A percentile compares a stretch with the other conserved stretches of the same genome.
These are phyloP conservation scores for Amanita pseudoporphyria DNA, from an alignment of 768 basidiomycete species.

Conservation along the genomic window DNA sequence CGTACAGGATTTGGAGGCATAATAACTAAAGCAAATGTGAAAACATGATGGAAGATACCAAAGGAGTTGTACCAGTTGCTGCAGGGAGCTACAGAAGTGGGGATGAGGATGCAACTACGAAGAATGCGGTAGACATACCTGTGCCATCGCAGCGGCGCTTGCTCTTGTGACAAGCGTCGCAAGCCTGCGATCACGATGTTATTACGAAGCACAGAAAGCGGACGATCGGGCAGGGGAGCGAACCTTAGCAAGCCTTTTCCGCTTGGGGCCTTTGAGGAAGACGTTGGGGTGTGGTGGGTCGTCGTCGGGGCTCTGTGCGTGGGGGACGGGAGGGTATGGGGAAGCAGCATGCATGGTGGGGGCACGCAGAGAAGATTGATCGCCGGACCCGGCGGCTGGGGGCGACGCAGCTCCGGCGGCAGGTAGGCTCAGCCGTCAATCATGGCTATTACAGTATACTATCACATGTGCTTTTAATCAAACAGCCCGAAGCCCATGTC, in stretches of 20 bases:
- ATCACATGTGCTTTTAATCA: conserved; percentile 47
- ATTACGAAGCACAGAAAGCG: conserved; percentile 1
- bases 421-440: conserved; percentile 2
- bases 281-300: conserved; percentile 10
- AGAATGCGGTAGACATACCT: conserved; percentile 32
- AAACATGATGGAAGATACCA: conserved; percentile 7
- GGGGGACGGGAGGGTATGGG: too few species aligned
- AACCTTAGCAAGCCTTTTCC: conserved; percentile 48
- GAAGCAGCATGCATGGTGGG: conserved; percentile 6
- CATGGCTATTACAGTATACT: conserved; percentile 1
- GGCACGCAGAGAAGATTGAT: background rate
- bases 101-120: conserved; percentile 8
- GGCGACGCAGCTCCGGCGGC: conserved; percentile 10
- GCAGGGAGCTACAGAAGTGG: conserved; percentile 48
- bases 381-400: background rate
- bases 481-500: conserved; percentile 99
- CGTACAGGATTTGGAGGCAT: conserved; percentile 71
- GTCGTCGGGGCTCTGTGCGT: conserved; percentile 14
- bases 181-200: conserved; percentile 33
- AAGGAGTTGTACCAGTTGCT: conserved; percentile 58
- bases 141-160: conserved; percentile 81
- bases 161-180: conserved; percentile 79
- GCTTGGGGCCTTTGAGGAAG: conserved; percentile 40
- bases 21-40: conserved; percentile 41
- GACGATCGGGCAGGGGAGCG: background rate